Evolutionary conservation across 192 early-diverging fungal species (phyloP).

Genomic region (Kappamyces sp.): DNA sequence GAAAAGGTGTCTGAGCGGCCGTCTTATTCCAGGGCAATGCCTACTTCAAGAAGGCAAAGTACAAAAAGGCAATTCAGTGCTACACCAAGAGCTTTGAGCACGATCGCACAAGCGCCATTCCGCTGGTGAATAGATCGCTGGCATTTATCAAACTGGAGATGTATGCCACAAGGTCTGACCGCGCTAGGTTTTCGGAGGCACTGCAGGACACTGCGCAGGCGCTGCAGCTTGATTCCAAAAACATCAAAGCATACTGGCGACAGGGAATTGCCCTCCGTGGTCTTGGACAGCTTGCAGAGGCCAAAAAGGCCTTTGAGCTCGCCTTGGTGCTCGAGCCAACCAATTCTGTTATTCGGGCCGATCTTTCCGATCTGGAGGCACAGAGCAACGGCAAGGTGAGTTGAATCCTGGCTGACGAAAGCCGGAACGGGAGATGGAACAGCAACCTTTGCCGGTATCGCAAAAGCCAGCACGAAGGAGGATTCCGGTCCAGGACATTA

Average conservation of each 20-base stretch:
- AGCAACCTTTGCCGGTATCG: background rate
- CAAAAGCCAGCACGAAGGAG: background rate
- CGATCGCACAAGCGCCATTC: constrained; percentile 53
- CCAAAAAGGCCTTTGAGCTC: constrained; percentile 54
- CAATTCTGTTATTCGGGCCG: constrained; percentile 58
- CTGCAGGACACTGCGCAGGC: constrained; percentile 62
- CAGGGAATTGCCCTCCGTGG: constrained; percentile 58
- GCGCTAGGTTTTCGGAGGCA: constrained; percentile 31
- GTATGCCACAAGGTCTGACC: constrained; percentile 24
- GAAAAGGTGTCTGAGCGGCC: constrained; percentile 31
- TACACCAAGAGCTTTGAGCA: constrained; percentile 55
- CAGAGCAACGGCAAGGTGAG: background rate
- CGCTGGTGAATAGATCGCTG: constrained; percentile 74
- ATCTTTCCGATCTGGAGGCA: constrained; percentile 43
- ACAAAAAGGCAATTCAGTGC: constrained; percentile 28
- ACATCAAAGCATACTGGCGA: constrained; percentile 75
- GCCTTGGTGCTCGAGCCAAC: constrained; percentile 62
- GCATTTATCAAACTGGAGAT: constrained; percentile 67
- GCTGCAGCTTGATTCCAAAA: constrained; percentile 54
- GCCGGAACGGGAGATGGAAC: constrained; percentile 2
- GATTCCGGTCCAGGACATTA: background rate
- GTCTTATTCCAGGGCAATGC: constrained; percentile 36
- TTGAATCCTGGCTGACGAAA: too few species aligned
- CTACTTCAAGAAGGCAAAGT: constrained; percentile 44
- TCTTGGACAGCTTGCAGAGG: constrained; percentile 42